Evolutionary conservation across 805 yeast species (phyloP).

Genomic region (Candida nitratophila): DNA sequence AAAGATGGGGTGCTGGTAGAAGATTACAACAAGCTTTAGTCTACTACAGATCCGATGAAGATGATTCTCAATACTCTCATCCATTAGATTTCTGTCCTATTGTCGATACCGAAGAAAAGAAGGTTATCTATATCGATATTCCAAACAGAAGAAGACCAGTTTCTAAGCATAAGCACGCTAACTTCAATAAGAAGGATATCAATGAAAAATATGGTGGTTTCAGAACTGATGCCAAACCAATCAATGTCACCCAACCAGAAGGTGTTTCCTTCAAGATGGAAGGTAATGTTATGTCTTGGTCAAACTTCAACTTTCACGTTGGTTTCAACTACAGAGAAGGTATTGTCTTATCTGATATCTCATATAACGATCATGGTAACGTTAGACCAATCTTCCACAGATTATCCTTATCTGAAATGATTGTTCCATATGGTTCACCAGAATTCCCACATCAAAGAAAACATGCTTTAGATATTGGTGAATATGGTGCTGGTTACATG

Average conservation of each 20-base stretch:
- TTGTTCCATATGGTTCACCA: constrained; percentile 79
- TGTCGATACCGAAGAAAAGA: constrained; percentile 62
- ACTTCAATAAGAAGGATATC: constrained; percentile 61
- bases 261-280: constrained; percentile 73
- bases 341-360: constrained; percentile 66
- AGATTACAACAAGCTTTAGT: constrained; percentile 77
- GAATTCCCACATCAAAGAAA: constrained; percentile 78
- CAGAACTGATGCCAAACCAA: constrained; percentile 60
- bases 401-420: constrained; percentile 73
- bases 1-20: constrained; percentile 68
- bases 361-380: constrained; percentile 69
- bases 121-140: constrained; percentile 69
- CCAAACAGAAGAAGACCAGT: constrained; percentile 70
- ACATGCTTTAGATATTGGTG: constrained; percentile 83
- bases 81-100: constrained; percentile 82
- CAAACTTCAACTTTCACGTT: constrained; percentile 68
- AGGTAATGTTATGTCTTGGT: constrained; percentile 69
- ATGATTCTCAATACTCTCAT: constrained; percentile 61
- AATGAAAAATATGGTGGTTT: constrained; percentile 55
- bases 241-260: constrained; percentile 69
- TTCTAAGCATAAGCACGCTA: constrained; percentile 60
- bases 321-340: constrained; percentile 88
- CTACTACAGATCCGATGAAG: constrained; percentile 70
- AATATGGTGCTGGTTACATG: constrained; percentile 83
- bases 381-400: constrained; percentile 73